phyloP scores from a whole-genome alignment of 1,284 basidiomycete species.

The Paramarasmius palmivorus region DNA sequence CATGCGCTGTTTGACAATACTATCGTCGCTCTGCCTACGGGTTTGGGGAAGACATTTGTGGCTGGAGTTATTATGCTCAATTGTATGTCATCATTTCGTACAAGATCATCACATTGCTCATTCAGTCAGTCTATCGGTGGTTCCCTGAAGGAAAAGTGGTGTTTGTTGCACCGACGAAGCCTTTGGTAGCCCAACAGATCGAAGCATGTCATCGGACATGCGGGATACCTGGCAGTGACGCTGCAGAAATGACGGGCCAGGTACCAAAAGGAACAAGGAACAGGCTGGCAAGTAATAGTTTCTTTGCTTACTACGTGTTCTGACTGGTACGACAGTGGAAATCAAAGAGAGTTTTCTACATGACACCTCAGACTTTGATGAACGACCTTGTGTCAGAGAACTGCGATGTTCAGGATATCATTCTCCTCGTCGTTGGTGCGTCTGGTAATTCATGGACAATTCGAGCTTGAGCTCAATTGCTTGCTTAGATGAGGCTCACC shows the following conservation, averaged over 20 bases:
- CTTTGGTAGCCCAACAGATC: slow-evolving; percentile 94
- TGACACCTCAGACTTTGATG: slow-evolving; percentile 95
- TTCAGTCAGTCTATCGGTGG: slow-evolving; percentile 79
- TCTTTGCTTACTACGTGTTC: not conserved
- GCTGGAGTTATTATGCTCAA: slow-evolving; percentile 97
- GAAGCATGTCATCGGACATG: slow-evolving; percentile 92
- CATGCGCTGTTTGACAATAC: slow-evolving; percentile 91
- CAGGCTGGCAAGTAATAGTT: slow-evolving; percentile 54
- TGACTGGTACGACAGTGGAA: slow-evolving; percentile 56
- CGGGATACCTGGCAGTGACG: slow-evolving; percentile 89
- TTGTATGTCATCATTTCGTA: slow-evolving; percentile 51
- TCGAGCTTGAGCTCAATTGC: slow-evolving; percentile 11
- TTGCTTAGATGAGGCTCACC: slow-evolving; percentile 89
- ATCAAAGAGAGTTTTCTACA: slow-evolving; percentile 92
- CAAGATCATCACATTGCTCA: not conserved
- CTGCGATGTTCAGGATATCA: slow-evolving; percentile 79
- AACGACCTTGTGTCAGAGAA: slow-evolving; percentile 81
- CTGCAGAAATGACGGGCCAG: slow-evolving; percentile 86
- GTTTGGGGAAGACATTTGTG: slow-evolving; percentile 97
- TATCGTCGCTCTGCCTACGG: slow-evolving; percentile 93
- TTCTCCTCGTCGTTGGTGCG: slow-evolving; percentile 81
- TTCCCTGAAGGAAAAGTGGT: slow-evolving; percentile 93
- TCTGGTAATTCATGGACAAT: slow-evolving; percentile 3
- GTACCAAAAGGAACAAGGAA: slow-evolving; percentile 50
- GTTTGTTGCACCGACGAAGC: slow-evolving; percentile 95